Conservation (phyloP, 2,329 filamentous ascomycete genomes). For the Ceratocystis cubensis region DNA sequence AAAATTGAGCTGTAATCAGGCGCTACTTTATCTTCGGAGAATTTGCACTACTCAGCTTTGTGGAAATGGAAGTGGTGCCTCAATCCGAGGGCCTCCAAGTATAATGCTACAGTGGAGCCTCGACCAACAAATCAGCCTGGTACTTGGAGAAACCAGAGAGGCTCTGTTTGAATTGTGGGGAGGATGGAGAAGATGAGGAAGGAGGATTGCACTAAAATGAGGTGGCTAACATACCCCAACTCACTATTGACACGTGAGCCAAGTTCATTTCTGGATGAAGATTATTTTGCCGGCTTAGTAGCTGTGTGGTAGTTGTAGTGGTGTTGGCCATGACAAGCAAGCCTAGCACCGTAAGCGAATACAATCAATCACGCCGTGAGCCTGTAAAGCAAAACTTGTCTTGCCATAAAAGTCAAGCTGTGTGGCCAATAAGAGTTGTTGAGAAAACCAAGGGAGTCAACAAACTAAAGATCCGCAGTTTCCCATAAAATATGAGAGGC, state of each 20-base stretch:
- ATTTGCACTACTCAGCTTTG: neutral
- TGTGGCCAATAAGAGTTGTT: no score
- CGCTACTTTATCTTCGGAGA: neutral
- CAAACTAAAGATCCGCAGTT: no score
- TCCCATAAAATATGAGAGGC: no score
- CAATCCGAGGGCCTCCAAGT: neutral
- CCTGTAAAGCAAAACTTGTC: no score
- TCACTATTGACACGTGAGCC: slow-evolving; percentile 6
- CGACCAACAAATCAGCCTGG: neutral
- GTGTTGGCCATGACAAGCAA: no score
- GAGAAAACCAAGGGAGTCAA: no score
- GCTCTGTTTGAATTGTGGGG: slow-evolving; percentile 5
- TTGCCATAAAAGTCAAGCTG: no score
- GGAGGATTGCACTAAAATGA: slow-evolving; percentile 7
- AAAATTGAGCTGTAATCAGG: slow-evolving; percentile 44
- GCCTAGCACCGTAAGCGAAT: no score
- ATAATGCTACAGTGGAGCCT: neutral
- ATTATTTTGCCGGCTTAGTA: neutral
- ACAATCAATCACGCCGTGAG: no score
- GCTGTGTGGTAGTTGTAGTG: neutral
- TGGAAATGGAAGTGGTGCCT: no score
- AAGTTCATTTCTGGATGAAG: neutral
- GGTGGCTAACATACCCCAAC: slow-evolving; percentile 7
- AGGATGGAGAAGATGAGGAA: neutral
- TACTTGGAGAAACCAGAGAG: neutral